Evolutionary conservation across 352 stramenopile species (phyloP), one percentile per base, ranked within the genome.

Genomic region (Pythium angustatum): DNA sequence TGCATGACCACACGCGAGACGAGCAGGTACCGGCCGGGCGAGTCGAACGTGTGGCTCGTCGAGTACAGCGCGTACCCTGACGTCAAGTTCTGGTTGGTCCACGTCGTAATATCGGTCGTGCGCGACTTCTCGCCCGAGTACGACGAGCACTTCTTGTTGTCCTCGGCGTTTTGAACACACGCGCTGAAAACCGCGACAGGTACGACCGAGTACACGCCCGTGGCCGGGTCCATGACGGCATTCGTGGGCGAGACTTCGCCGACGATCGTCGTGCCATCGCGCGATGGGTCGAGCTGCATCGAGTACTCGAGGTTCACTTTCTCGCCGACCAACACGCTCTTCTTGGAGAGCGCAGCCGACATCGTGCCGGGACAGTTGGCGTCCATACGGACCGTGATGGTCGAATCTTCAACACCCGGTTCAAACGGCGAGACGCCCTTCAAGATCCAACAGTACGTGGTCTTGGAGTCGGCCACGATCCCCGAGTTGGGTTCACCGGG

Each of bases 371-470:
- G 84, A n/a, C 84, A 93, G 50, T 83, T 88, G 45, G 69, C 62
- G 41, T 74, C 80, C n/a, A 80, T 88, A 49, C 81, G 84, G 40
- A 93, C 73, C 0, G 78, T 85, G 11, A 88, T 72, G 56, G 76
- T 68, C 19, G 22, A 15, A 15, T 83, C 72, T 5, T 73, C 71
- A 34, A 90, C 70, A 22, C 72, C 75, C 27, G 73, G 64, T 24
- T 91, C 82, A 41, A 90, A 91, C n/a, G 80, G 71, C 6, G 81
- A 87, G 26, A 75, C 63, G 63, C 85, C 76, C 30, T 73, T 55
- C 1, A 77, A 61, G 10, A 75, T 77, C 84, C 84, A 93, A 75
- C 84, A 93, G 65, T 90, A 93, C 19, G 82, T 93, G 2, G 84
- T 90, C 31, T 75, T 76, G 24, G 78, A 83, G 58, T 90, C 83